phyloP scores from a whole-genome alignment of 768 basidiomycete species.

The Pleurotus tuoliensis region DNA sequence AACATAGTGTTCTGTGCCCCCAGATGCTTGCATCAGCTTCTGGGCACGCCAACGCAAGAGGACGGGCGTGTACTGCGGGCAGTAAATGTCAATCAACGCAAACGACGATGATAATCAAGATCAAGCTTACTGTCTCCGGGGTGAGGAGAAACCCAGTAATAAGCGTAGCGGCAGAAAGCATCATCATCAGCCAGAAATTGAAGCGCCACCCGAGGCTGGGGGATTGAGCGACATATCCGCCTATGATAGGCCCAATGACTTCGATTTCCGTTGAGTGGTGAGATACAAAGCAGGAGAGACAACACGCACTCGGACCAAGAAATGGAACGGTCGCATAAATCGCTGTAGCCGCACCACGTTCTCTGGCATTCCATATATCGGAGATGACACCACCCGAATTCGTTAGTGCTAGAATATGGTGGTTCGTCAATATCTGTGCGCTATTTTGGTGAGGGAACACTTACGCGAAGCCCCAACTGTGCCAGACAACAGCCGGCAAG shows the following conservation, averaged over 20 bases:
- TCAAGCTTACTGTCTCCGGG: slow-evolving; percentile 50
- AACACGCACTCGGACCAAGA: slow-evolving; percentile 45
- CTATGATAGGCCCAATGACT: slow-evolving; percentile 67
- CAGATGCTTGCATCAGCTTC: slow-evolving; percentile 37
- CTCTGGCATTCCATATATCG: slow-evolving; percentile 56
- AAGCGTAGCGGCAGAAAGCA: slow-evolving; percentile 43
- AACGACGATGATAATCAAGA: not conserved
- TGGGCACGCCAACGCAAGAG: slow-evolving; percentile 50
- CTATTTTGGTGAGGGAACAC: slow-evolving; percentile 13
- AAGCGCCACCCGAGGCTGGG: slow-evolving; percentile 53
- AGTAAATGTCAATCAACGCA: not conserved
- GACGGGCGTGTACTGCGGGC: slow-evolving; percentile 51
- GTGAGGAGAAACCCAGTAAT: slow-evolving; percentile 42
- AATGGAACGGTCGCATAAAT: slow-evolving; percentile 58
- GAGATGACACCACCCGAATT: slow-evolving; percentile 56
- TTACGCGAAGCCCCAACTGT: slow-evolving; percentile 55
- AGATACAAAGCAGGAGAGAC: not conserved
- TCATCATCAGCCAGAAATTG: slow-evolving; percentile 64
- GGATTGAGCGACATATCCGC: slow-evolving; percentile 55
- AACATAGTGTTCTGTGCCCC: slow-evolving; percentile 37
- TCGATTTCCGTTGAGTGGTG: not conserved
- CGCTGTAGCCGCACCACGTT: slow-evolving; percentile 56
- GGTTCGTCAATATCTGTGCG: slow-evolving; percentile 6
- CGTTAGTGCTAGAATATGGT: slow-evolving; percentile 39
- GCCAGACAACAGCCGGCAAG: slow-evolving; percentile 53